phyloP scores from a whole-genome alignment of 306 rosid genomes.

The Sechiopsis laciniata region DNA sequence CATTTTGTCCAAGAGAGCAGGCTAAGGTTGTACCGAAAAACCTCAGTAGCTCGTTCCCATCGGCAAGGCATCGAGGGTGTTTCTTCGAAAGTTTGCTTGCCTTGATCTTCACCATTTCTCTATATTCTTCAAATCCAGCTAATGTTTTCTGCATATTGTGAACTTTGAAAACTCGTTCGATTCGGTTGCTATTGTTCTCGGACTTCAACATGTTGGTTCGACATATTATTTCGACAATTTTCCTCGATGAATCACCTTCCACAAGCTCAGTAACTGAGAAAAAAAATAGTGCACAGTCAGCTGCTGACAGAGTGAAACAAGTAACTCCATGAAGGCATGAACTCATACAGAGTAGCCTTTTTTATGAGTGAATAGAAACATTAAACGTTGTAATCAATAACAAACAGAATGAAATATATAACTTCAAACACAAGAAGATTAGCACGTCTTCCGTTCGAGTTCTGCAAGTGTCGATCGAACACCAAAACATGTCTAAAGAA shows the following conservation, averaged over 20 bases:
- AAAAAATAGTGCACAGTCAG: conserved; percentile 1
- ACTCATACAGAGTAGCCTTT: background rate
- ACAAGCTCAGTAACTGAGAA: conserved; percentile 79
- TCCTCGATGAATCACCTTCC: conserved; percentile 92
- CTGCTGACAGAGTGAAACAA: conserved; percentile 12
- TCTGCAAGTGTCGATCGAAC: background rate
- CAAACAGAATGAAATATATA: background rate
- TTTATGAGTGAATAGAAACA: background rate
- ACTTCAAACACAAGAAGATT: background rate
- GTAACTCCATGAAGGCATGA: background rate
- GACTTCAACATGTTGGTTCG: conserved; percentile 73
- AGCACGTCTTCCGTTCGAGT: background rate
- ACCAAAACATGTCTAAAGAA: background rate
- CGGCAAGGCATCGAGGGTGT: conserved; percentile 89
- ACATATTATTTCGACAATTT: conserved; percentile 87
- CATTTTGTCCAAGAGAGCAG: conserved; percentile 72
- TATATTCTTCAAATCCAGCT: conserved; percentile 80
- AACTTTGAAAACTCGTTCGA: conserved; percentile 81
- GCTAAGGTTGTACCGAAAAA: conserved; percentile 71
- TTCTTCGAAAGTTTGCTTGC: conserved; percentile 91
- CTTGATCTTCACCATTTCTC: conserved; percentile 77
- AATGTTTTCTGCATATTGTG: conserved; percentile 93
- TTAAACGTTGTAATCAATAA: background rate
- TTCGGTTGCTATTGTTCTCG: conserved; percentile 59
- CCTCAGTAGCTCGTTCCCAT: conserved; percentile 88